Evolutionary conservation across 768 basidiomycete species (phyloP).

Genomic region (Nidularia sp.): DNA sequence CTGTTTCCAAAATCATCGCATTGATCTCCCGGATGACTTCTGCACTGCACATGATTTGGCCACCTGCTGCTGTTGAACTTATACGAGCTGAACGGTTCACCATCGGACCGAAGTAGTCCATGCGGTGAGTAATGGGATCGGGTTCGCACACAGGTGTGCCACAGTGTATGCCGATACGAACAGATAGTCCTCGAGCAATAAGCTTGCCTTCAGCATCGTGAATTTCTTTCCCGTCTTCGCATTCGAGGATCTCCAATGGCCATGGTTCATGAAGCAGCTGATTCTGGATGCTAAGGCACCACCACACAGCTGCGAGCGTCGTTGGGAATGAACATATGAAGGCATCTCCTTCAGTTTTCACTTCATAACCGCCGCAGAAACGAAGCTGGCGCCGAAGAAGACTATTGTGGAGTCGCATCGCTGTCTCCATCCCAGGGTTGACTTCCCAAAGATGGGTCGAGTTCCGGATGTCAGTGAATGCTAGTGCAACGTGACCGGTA

Average conservation of each 20-base stretch:
- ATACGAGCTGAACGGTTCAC: slow-evolving; percentile 92
- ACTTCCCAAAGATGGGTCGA: slow-evolving; percentile 97
- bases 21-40: slow-evolving; percentile 83
- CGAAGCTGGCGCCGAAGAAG: slow-evolving; percentile 83
- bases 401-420: slow-evolving; percentile 86
- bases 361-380: slow-evolving; percentile 93
- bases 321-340: slow-evolving; percentile 99
- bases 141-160: slow-evolving; percentile 86
- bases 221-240: slow-evolving; percentile 84
- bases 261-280: slow-evolving; percentile 79
- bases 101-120: slow-evolving; percentile 98
- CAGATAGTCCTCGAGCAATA: slow-evolving; percentile 84
- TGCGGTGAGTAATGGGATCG: slow-evolving; percentile 87
- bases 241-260: slow-evolving; percentile 92
- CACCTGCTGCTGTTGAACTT: slow-evolving; percentile 77
- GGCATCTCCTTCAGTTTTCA: slow-evolving; percentile 98
- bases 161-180: slow-evolving; percentile 97
- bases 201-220: slow-evolving; percentile 60
- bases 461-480: slow-evolving; percentile 97
- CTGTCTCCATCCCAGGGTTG: slow-evolving; percentile 92
- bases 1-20: slow-evolving; percentile 51
- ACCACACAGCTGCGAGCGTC: slow-evolving; percentile 81
- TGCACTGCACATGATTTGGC: slow-evolving; percentile 89
- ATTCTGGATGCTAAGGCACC: slow-evolving; percentile 83
- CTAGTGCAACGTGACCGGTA: slow-evolving; percentile 82